These are phyloP conservation scores for Psilocybe azurescens DNA, from an alignment of 768 basidiomycete species.

Conservation along the genomic window DNA sequence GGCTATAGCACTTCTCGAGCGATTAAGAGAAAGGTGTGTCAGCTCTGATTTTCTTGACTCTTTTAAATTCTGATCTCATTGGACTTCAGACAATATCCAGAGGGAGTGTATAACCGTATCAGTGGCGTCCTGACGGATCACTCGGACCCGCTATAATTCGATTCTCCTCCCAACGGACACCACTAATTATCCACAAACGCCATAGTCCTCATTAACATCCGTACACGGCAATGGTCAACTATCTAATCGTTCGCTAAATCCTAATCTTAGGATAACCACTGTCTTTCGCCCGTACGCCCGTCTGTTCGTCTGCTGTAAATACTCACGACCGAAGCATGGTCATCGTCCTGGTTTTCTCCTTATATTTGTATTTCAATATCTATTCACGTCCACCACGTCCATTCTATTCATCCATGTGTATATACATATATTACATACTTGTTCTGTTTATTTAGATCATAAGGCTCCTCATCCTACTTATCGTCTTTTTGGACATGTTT, in stretches of 20 bases:
- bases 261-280: not conserved
- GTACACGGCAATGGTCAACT: not conserved
- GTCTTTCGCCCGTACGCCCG: not conserved
- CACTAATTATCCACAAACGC: not conserved
- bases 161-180: not conserved
- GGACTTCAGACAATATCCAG: slow-evolving; percentile 66
- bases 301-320: not conserved
- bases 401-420: not conserved
- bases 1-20: slow-evolving; percentile 71
- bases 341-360: not conserved
- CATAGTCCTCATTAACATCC: not conserved
- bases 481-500: not conserved
- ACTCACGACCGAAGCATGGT: not conserved
- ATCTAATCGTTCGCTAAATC: not conserved
- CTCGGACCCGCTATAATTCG: slow-evolving; percentile 29
- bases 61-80: slow-evolving; percentile 15
- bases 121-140: slow-evolving; percentile 83
- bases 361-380: slow-evolving; percentile 10
- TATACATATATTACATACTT: slow-evolving; percentile 2
- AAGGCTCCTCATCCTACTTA: not conserved
- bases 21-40: slow-evolving; percentile 73
- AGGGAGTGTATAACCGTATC: slow-evolving; percentile 80
- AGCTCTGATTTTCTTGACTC: not conserved
- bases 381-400: slow-evolving; percentile 6
- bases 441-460: not conserved